These are phyloP conservation scores for Oryza meyeriana DNA, from an alignment of 176 grass and related monocot species.

Conservation along the genomic window DNA sequence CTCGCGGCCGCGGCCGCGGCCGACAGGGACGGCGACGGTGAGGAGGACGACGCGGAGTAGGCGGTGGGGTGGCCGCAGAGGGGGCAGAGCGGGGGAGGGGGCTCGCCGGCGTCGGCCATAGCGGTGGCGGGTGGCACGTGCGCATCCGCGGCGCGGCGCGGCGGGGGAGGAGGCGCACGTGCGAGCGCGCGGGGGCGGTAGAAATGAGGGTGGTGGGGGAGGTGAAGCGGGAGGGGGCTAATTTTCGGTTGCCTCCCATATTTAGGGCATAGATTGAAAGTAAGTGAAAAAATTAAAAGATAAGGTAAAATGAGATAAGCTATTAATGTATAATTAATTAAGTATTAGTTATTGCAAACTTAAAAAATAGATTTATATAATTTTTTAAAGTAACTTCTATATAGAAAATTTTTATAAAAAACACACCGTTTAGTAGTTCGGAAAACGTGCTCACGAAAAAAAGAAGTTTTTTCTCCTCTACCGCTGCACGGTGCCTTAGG, in stretches of 20 bases:
- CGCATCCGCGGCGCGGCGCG: constrained; percentile 22
- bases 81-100: constrained; percentile 29
- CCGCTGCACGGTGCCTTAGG: too few species aligned
- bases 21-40: neutral
- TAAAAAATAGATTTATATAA: too few species aligned
- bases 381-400: too few species aligned
- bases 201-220: neutral
- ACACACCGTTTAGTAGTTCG: too few species aligned
- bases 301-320: too few species aligned
- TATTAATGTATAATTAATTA: too few species aligned
- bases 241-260: neutral
- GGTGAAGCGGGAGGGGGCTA: neutral
- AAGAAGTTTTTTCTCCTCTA: too few species aligned
- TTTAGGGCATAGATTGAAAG: too few species aligned
- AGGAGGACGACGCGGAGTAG: neutral
- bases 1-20: neutral
- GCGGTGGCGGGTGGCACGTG: constrained; percentile 2
- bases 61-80: constrained; percentile 38
- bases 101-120: constrained; percentile 31
- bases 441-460: too few species aligned
- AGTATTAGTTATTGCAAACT: too few species aligned
- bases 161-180: constrained; percentile 17
- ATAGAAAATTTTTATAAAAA: too few species aligned
- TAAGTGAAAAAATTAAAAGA: too few species aligned
- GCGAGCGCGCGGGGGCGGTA: neutral